Base-by-base conservation (phyloP, 202 grass and related monocot species). In the Schoenoplectus tabernaemontani region DNA sequence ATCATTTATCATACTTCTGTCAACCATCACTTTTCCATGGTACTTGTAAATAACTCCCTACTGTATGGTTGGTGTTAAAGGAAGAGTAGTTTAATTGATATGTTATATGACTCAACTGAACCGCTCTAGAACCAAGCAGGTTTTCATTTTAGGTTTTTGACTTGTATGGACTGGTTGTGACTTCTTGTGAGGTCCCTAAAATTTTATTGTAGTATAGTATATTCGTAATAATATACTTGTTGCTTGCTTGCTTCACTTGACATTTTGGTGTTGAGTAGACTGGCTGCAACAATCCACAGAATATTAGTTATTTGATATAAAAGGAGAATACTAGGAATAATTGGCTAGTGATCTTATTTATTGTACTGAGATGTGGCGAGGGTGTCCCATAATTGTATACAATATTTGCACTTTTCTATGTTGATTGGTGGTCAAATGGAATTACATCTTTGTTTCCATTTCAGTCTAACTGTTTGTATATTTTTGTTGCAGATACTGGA, bases 401-500 rank as follows among this genome's bases (percentile, higher is more conserved):
- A 23, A 23, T 37, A 33, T 41, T 19, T 41, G 63, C 16, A 38
- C 11, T 38, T 76, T 26, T 75, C 32, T n/a, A 53, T 76, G 22
- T 50, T 53, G 26, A 48, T 58, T 9, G 1, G 48, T 37, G 11
- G 8, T 78, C 13, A 9, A 54, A 36, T 46, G 2, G 17, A 62
- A 42, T 61, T n/a, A 46, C 19, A 47, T 58, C 34, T 79, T 43
- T 5, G 7, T 61, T 79, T 43, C 7, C 15, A 13, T 50, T 59
- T 43, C 28, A 19, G 41, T 60, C 20, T 5, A 32, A 62, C 4
- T 61, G 48, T 48, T 46, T 19, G 30, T 23, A 57, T 86, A 23
- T 7, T 37, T 65, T 67, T 62, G 76, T 20, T 51, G 57, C 88
- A 96, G 96, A 99, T 99, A 87, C 86, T 99, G 75, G 96, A 99